Conservation (phyloP, 305 asterid species). For the Fraxinus latifolia region DNA sequence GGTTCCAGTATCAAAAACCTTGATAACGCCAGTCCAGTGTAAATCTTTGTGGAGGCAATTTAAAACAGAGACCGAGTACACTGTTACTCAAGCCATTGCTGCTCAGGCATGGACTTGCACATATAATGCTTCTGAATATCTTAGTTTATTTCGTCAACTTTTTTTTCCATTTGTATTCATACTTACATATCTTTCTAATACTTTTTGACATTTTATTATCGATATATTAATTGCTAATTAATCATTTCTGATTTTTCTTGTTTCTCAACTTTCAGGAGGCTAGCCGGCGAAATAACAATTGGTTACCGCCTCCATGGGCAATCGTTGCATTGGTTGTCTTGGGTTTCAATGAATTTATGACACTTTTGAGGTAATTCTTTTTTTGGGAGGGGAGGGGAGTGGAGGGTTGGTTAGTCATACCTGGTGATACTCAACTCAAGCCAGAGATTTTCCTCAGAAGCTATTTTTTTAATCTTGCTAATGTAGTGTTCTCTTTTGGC, state of each 20-base stretch:
- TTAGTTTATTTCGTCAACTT: neutral
- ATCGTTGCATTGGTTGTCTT: conserved; percentile 68
- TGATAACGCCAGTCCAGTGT: conserved; percentile 98
- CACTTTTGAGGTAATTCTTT: conserved; percentile 71
- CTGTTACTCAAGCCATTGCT: conserved; percentile 92
- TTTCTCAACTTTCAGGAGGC: conserved; percentile 70
- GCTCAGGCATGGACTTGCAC: conserved; percentile 67
- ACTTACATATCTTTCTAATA: conserved; percentile 9
- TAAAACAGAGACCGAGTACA: conserved; percentile 80
- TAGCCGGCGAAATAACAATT: conserved; percentile 81
- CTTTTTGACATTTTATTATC: conserved; percentile 4
- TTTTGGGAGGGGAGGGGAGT: neutral
- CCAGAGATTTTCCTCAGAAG: conserved; percentile 11
- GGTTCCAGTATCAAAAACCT: conserved; percentile 80
- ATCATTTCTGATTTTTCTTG: conserved; percentile 19
- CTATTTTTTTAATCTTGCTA: conserved; percentile 7
- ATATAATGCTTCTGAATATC: conserved; percentile 10
- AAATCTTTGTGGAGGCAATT: conserved; percentile 95
- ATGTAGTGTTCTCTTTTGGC: conserved; percentile 33
- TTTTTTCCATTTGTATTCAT: conserved; percentile 18
- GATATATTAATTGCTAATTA: conserved; percentile 2
- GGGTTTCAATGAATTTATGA: conserved; percentile 98
- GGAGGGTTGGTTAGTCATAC: neutral
- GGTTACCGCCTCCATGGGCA: conserved; percentile 99
- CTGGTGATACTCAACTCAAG: conserved; percentile 12